Evolutionary conservation across 805 yeast species (phyloP).

Genomic region (Pichia cabralensis): DNA sequence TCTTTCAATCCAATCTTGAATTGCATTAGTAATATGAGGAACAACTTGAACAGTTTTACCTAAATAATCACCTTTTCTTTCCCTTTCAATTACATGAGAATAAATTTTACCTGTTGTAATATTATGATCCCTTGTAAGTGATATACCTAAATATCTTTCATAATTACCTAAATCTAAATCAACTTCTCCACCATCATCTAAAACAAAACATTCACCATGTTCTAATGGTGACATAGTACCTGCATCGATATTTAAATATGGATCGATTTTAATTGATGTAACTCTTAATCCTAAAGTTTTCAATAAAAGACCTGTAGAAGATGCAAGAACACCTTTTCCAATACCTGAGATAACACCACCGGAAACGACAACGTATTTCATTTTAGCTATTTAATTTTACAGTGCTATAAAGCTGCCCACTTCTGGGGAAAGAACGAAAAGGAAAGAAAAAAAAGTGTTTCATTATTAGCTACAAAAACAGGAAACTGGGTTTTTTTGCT

Average conservation of each 20-base stretch:
- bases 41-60: slow-evolving; percentile 99
- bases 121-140: slow-evolving; percentile 89
- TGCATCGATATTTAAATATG: slow-evolving; percentile 98
- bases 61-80: slow-evolving; percentile 92
- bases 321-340: slow-evolving; percentile 97
- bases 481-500: too few relatives aligned
- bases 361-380: slow-evolving; percentile 99
- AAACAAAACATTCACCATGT: slow-evolving; percentile 97
- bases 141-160: slow-evolving; percentile 91
- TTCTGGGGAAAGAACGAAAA: slow-evolving; percentile 12
- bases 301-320: slow-evolving; percentile 90
- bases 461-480: too few relatives aligned
- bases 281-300: slow-evolving; percentile 92
- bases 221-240: slow-evolving; percentile 99
- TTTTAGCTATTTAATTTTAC: slow-evolving; percentile 21
- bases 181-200: slow-evolving; percentile 98
- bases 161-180: slow-evolving; percentile 97
- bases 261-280: slow-evolving; percentile 96
- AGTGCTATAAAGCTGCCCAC: too few relatives aligned
- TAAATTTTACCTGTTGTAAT: slow-evolving; percentile 98
- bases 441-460: not conserved
- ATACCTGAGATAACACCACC: slow-evolving; percentile 99
- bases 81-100: slow-evolving; percentile 86
- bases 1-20: slow-evolving; percentile 97
- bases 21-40: slow-evolving; percentile 94